Evolutionary conservation across 768 basidiomycete genomes (phyloP).

Genomic region (Leucocoprinus birnbaumii): DNA sequence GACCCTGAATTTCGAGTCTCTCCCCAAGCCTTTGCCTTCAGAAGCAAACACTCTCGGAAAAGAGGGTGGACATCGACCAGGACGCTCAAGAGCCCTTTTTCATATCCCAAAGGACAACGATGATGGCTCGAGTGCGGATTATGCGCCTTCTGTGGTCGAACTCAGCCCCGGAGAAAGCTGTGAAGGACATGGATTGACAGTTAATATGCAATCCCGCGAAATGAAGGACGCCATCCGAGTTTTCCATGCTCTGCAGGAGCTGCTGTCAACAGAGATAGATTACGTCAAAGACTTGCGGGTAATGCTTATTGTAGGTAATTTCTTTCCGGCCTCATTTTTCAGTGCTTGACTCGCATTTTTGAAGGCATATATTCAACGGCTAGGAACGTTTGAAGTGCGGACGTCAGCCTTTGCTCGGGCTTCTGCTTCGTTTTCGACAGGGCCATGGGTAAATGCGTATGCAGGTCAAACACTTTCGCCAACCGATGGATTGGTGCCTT

Average conservation of each 20-base stretch:
- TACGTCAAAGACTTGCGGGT: constrained; percentile 79
- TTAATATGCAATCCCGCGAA: constrained; percentile 27
- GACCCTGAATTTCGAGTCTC: constrained; percentile 8
- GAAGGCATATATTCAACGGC: constrained; percentile 64
- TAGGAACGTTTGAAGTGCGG: constrained; percentile 47
- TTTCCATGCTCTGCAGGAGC: constrained; percentile 79
- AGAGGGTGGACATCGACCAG: background rate
- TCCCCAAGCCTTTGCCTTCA: background rate
- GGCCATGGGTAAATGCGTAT: constrained; percentile 44
- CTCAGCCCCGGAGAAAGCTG: constrained; percentile 23
- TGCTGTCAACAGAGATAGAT: constrained; percentile 80
- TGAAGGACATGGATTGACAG: constrained; percentile 24
- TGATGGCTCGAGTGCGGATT: constrained; percentile 18
- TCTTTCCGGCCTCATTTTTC: constrained; percentile 9
- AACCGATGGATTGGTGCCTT: constrained; percentile 15
- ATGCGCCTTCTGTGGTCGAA: constrained; percentile 18
- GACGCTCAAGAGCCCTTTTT: constrained; percentile 27
- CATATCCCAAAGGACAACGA: constrained; percentile 30
- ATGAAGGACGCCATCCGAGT: constrained; percentile 46
- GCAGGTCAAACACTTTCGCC: constrained; percentile 18
- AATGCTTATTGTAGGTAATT: constrained; percentile 64
- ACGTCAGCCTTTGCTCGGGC: constrained; percentile 38
- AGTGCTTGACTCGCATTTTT: background rate
- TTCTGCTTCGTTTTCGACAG: constrained; percentile 39
- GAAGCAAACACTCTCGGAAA: background rate